phyloP scores from a whole-genome alignment of 495 filamentous ascomycete species.

The Venustampulla echinocandica region DNA sequence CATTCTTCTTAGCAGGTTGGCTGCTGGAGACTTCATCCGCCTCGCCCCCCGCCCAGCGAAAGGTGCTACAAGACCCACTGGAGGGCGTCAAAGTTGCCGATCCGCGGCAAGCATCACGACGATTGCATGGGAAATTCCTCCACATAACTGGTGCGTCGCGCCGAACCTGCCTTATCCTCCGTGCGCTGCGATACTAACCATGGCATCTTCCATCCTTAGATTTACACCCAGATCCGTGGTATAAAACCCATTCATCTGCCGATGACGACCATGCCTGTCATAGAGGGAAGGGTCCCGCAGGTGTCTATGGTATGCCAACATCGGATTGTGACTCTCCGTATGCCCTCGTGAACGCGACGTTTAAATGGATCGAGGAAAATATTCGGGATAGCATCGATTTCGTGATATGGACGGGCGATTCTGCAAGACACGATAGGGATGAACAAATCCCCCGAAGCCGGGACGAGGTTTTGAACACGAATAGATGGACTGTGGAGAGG shows the following conservation, averaged over 20 bases:
- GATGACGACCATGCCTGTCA: conserved; percentile 66
- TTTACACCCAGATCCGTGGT: conserved; percentile 81
- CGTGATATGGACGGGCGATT: conserved; percentile 96
- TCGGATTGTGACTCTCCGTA: conserved; percentile 82
- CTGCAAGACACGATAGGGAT: conserved; percentile 90
- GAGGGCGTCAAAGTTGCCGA: conserved; percentile 11
- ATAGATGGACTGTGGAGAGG: conserved; percentile 63
- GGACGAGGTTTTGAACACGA: conserved; percentile 65
- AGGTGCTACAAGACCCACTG: conserved; percentile 20
- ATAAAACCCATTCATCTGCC: conserved; percentile 66
- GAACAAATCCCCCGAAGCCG: conserved; percentile 67
- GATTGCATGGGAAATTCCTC: conserved; percentile 74
- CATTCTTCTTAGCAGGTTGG: conserved; percentile 11
- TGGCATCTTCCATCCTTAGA: conserved; percentile 60
- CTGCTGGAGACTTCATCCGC: conserved; percentile 13
- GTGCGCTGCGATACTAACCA: conserved; percentile 2
- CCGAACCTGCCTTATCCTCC: background rate
- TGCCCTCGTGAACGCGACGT: conserved; percentile 76
- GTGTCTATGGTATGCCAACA: conserved; percentile 72
- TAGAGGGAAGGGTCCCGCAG: conserved; percentile 64
- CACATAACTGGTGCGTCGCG: conserved; percentile 78
- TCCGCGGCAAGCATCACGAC: conserved; percentile 14
- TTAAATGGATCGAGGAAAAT: conserved; percentile 83
- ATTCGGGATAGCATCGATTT: conserved; percentile 84
- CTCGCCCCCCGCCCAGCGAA: conserved; percentile 8